phyloP scores from a whole-genome alignment of 2,329 filamentous ascomycete genomes.

The Talaromyces atroroseus region DNA sequence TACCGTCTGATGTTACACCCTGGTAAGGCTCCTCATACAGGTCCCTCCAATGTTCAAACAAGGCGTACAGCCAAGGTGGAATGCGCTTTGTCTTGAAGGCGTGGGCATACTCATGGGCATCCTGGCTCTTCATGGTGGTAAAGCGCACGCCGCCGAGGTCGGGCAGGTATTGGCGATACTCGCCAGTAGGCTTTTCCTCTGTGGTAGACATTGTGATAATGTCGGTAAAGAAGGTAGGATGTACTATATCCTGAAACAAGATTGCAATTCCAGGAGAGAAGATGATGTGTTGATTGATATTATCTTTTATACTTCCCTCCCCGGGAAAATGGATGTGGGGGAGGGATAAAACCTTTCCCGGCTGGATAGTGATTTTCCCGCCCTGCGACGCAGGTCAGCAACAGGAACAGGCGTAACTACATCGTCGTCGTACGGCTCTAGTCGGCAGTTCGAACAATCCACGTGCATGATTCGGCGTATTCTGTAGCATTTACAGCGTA shows the following conservation, averaged over 20 bases:
- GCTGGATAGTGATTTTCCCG: constrained; percentile 2
- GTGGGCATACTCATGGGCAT: constrained; percentile 57
- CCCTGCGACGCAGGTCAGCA: background rate
- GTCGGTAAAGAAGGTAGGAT: background rate
- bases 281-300: background rate
- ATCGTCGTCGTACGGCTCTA: background rate
- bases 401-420: too few relatives aligned
- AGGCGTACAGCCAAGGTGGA: constrained; percentile 62
- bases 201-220: constrained; percentile 3
- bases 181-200: constrained; percentile 22
- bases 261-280: background rate
- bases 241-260: too few relatives aligned
- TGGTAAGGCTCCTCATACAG: constrained; percentile 61
- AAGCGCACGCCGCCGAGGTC: constrained; percentile 59
- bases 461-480: too few relatives aligned
- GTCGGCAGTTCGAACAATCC: background rate
- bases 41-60: constrained; percentile 56
- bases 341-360: constrained; percentile 11
- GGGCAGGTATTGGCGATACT: constrained; percentile 57
- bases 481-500: too few relatives aligned
- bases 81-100: constrained; percentile 54
- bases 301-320: background rate
- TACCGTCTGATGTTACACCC: constrained; percentile 64
- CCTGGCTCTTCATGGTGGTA: constrained; percentile 56
- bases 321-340: constrained; percentile 7